Evolutionary conservation across 2,329 filamentous ascomycete genomes (phyloP).

Genomic region (Botryotinia globosa): DNA sequence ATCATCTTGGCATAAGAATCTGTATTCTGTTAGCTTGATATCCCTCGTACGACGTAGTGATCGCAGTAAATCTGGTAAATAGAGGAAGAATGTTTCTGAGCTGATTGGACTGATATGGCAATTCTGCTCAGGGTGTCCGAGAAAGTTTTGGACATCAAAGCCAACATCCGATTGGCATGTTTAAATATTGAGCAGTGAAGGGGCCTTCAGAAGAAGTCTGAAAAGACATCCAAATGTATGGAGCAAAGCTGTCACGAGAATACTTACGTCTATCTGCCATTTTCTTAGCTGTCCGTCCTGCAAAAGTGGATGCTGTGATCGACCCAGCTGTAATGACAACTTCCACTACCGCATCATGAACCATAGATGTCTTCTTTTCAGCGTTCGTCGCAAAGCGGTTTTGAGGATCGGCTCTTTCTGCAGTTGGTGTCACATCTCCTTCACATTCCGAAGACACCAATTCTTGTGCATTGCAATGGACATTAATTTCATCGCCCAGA

Average conservation of each 20-base stretch:
- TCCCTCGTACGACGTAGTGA: neutral
- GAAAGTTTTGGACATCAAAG: neutral
- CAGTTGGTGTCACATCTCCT: conserved; percentile 41
- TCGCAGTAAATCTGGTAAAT: neutral
- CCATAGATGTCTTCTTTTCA: conserved; percentile 40
- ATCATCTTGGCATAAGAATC: conserved; percentile 67
- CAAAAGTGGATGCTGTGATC: conserved; percentile 24
- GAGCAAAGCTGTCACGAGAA: neutral
- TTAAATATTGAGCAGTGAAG: neutral
- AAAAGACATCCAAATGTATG: neutral
- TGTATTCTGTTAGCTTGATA: conserved; percentile 38
- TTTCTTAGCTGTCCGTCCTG: conserved; percentile 7
- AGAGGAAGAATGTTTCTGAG: neutral
- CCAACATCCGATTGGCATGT: neutral
- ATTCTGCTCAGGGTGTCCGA: neutral
- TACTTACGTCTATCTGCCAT: conserved; percentile 8
- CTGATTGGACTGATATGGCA: neutral
- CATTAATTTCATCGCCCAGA: conserved; percentile 38
- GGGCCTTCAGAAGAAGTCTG: neutral
- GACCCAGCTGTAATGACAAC: conserved; percentile 55
- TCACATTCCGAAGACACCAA: conserved; percentile 21
- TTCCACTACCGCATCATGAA: conserved; percentile 63
- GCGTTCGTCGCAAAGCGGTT: conserved; percentile 21
- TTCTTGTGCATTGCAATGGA: conserved; percentile 20
- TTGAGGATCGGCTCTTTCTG: conserved; percentile 28